Evolutionary conservation across 208 protist species (phyloP).

Genomic region (Crithidia fasciculata): DNA sequence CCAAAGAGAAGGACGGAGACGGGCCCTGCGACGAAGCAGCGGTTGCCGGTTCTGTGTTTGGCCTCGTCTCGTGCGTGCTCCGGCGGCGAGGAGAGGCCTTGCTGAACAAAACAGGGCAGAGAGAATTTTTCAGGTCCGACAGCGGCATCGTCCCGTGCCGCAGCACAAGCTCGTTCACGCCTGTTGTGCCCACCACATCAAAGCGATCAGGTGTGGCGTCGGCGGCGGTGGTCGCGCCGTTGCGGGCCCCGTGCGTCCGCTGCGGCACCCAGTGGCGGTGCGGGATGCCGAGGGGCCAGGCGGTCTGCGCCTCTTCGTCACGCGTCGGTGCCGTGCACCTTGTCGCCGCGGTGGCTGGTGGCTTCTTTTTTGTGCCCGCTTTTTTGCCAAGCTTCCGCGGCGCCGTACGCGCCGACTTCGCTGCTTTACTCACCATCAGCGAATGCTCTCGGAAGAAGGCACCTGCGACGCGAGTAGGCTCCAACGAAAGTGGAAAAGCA

Average conservation of each 20-base stretch:
- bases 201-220: background rate
- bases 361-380: background rate
- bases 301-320: background rate
- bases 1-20: conserved; percentile 28
- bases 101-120: background rate
- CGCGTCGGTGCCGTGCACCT: no score
- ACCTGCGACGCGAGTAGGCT: background rate
- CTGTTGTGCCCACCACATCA: conserved; percentile 5
- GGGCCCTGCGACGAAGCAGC: conserved; percentile 1
- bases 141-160: conserved; percentile 8
- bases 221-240: background rate
- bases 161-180: conserved; percentile 13
- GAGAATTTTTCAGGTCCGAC: background rate
- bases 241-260: background rate
- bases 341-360: no score
- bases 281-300: background rate
- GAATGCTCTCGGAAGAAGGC: background rate
- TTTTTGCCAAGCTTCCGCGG: background rate
- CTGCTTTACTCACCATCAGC: background rate
- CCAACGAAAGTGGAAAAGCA: background rate
- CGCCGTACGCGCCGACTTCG: background rate
- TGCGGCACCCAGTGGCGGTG: conserved; percentile 3
- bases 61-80: background rate
- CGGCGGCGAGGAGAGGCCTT: background rate
- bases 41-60: conserved; percentile 5